Percentiles rank a stretch among this genome's conserved stretches.
Conservation (phyloP, 106 monocot species). For the Narthecium ossifragum region DNA sequence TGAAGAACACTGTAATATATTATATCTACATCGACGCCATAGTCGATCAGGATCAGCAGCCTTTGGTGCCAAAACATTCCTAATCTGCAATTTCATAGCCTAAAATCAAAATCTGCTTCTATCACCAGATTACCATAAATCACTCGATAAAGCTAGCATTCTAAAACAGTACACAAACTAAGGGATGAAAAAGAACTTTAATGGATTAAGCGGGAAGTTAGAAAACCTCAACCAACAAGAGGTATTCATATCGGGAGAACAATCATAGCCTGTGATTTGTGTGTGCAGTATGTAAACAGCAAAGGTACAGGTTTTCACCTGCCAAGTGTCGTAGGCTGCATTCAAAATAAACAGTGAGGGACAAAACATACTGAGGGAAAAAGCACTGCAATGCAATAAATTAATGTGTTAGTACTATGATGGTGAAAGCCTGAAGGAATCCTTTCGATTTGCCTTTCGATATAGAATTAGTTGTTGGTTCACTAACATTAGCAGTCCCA, state of each 20-base stretch:
- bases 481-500: too few species aligned
- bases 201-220: too few species aligned
- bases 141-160: neutral
- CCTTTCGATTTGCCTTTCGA: too few species aligned
- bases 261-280: neutral
- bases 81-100: slow-evolving; percentile 31
- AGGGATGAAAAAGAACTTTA: neutral
- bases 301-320: slow-evolving; percentile 20
- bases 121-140: neutral
- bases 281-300: neutral
- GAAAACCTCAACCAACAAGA: neutral
- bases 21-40: slow-evolving; percentile 55
- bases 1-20: too few species aligned
- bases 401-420: too few species aligned
- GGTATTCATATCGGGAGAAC: neutral
- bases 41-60: slow-evolving; percentile 49
- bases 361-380: slow-evolving; percentile 57
- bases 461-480: too few species aligned
- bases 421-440: too few species aligned
- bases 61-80: slow-evolving; percentile 37
- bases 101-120: neutral
- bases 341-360: slow-evolving; percentile 53
- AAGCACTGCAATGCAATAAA: slow-evolving; percentile 41
- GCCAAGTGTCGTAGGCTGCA: slow-evolving; percentile 73
- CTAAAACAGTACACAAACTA: neutral